Evolutionary conservation across 129 eudicot species (phyloP).

Genomic region (Centaurea solstitialis): DNA sequence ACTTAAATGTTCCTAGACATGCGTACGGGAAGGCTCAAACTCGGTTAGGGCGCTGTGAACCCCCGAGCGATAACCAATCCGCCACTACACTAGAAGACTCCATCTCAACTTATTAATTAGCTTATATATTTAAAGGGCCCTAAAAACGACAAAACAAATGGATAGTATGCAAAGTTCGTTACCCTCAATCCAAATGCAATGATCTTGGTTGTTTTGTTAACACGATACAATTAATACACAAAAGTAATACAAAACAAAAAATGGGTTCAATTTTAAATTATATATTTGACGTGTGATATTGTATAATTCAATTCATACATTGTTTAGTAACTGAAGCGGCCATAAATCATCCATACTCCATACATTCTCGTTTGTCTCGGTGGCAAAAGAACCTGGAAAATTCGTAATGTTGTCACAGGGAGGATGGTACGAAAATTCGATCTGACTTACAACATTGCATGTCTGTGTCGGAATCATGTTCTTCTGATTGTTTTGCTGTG

Average conservation of each 20-base stretch:
- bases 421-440: constrained; percentile 33
- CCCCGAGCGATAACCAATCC: too few relatives aligned
- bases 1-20: too few relatives aligned
- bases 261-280: background rate
- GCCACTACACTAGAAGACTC: too few relatives aligned
- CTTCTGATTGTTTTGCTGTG: constrained; percentile 15
- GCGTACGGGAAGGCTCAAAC: too few relatives aligned
- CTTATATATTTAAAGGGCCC: too few relatives aligned
- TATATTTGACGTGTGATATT: background rate
- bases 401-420: constrained; percentile 32
- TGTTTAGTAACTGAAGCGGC: constrained; percentile 67
- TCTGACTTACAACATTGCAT: constrained; percentile 29
- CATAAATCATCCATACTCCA: constrained; percentile 90
- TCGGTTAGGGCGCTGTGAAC: too few relatives aligned
- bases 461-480: constrained; percentile 16
- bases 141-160: too few relatives aligned
- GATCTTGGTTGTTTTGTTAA: background rate
- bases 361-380: constrained; percentile 47
- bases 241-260: constrained; percentile 4
- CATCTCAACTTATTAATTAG: too few relatives aligned
- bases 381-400: constrained; percentile 36
- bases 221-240: background rate
- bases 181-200: background rate
- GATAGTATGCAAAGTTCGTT: background rate
- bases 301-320: constrained; percentile 29